Evolutionary conservation across 2,329 filamentous ascomycete species (phyloP).

Genomic region (Aspergillus eucalypticola): DNA sequence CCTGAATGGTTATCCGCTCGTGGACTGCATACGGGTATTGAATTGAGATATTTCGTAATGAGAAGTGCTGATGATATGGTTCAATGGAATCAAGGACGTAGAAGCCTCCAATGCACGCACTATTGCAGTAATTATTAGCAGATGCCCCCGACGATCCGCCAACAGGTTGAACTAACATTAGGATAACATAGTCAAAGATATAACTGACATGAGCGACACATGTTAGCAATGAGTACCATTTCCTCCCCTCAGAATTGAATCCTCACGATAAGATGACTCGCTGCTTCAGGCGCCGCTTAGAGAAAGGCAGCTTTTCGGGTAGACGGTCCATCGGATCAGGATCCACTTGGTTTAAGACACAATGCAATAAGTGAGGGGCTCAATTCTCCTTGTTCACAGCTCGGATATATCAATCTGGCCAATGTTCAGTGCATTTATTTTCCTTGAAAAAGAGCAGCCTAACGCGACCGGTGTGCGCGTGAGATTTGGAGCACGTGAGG

Average conservation of each 20-base stretch:
- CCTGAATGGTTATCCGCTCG: slow-evolving; percentile 55
- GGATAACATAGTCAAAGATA: slow-evolving; percentile 60
- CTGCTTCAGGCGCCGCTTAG: slow-evolving; percentile 53
- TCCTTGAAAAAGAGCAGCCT: background rate
- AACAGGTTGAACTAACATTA: slow-evolving; percentile 48
- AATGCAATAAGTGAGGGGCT: background rate
- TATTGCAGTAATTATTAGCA: slow-evolving; percentile 30
- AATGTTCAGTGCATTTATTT: background rate
- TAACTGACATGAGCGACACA: slow-evolving; percentile 44
- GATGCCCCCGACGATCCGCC: background rate
- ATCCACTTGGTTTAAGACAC: background rate
- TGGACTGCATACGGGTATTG: slow-evolving; percentile 59
- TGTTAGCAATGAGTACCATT: background rate
- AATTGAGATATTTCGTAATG: slow-evolving; percentile 57
- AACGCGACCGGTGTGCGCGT: background rate
- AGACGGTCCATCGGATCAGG: slow-evolving; percentile 30
- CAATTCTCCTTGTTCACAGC: background rate
- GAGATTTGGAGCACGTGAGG: background rate
- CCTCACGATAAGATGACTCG: slow-evolving; percentile 56
- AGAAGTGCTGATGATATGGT: slow-evolving; percentile 60
- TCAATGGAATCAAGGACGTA: slow-evolving; percentile 54
- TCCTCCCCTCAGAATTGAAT: background rate
- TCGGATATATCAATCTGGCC: background rate
- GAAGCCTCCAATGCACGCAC: slow-evolving; percentile 54
- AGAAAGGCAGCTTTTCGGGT: slow-evolving; percentile 53